Evolutionary conservation across 2,329 filamentous ascomycete genomes (phyloP).

Genomic region (Xylaria sp.): DNA sequence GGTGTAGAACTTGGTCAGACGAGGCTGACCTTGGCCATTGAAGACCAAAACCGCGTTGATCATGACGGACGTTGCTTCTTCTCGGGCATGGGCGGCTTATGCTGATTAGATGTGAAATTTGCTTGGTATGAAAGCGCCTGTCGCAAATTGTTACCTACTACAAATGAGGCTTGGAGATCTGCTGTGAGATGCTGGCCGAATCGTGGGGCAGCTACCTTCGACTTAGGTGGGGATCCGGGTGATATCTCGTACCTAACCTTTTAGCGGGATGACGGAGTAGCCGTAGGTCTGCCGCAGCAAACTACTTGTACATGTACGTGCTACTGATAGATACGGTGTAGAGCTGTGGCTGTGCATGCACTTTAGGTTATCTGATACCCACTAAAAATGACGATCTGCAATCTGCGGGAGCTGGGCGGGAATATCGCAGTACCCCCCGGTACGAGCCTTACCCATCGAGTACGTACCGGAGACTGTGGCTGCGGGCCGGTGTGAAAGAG

Average conservation of each 20-base stretch:
- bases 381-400: not conserved
- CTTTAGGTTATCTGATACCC: not conserved
- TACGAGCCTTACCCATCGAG: not conserved
- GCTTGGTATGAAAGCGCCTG: constrained; percentile 8
- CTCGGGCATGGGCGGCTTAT: constrained; percentile 24
- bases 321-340: constrained; percentile 23
- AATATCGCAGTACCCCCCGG: constrained; percentile 5
- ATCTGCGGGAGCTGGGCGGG: not conserved
- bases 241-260: not conserved
- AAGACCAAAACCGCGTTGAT: constrained; percentile 99
- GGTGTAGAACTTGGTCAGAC: constrained; percentile 98
- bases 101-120: not conserved
- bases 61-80: constrained; percentile 64
- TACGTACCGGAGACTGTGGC: not conserved
- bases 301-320: not conserved
- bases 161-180: constrained; percentile 19
- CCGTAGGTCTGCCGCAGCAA: no score
- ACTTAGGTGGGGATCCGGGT: no score
- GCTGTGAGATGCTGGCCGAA: constrained; percentile 24
- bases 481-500: not conserved
- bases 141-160: constrained; percentile 22
- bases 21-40: constrained; percentile 96
- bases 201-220: constrained; percentile 29
- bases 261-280: constrained; percentile 4
- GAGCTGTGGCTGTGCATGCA: constrained; percentile 25